A percentile compares a stretch with the other conserved stretches of the same genome.
phyloP scores from a whole-genome alignment of 2,329 filamentous ascomycete species.

The Aspergillus nomiae region DNA sequence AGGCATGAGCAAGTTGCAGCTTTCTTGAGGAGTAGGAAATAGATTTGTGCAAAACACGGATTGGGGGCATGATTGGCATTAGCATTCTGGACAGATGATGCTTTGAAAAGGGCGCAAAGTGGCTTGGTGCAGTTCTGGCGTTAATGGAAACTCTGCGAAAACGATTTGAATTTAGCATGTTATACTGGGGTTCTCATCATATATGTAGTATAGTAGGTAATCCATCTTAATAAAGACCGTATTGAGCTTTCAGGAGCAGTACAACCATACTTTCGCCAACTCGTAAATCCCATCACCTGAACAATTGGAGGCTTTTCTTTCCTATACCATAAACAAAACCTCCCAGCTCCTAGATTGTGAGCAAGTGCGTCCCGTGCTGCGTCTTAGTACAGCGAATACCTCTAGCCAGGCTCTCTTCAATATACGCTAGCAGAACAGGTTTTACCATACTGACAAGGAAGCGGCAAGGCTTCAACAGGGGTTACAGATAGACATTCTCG shows the following conservation, averaged over 20 bases:
- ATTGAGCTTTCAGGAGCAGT: background rate
- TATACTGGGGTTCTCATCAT: background rate
- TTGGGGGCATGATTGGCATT: background rate
- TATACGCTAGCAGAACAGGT: background rate
- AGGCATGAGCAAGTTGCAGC: conserved; percentile 85
- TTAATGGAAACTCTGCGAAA: conserved; percentile 5
- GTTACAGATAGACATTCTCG: background rate
- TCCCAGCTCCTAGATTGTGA: background rate
- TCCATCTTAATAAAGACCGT: background rate
- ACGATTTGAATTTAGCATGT: background rate
- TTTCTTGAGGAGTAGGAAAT: conserved; percentile 69
- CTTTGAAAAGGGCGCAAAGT: conserved; percentile 5
- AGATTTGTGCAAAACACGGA: background rate
- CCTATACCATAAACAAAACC: background rate
- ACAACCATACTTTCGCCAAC: background rate
- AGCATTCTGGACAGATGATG: background rate
- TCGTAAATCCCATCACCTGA: background rate
- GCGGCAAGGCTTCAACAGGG: background rate
- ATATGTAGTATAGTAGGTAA: background rate
- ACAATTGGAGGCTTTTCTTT: background rate
- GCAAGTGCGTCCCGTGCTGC: background rate
- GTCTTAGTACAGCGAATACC: background rate
- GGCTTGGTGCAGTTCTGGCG: conserved; percentile 4
- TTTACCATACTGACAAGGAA: background rate
- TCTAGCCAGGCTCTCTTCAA: background rate